Conservation (phyloP, 2,329 filamentous ascomycete genomes). For the Colletotrichum simmondsii region DNA sequence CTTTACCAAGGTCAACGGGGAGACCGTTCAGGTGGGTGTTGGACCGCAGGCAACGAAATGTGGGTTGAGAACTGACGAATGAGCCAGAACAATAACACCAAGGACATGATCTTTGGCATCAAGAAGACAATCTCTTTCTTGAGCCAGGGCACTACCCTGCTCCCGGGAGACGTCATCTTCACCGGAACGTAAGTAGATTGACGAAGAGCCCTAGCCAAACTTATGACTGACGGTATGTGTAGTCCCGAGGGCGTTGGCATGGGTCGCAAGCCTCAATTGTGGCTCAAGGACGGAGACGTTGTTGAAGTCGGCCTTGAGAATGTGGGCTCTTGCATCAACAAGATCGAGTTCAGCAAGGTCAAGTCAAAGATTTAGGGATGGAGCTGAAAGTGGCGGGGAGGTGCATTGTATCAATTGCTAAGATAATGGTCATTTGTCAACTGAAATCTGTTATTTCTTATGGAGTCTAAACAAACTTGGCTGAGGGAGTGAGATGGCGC, state of each 20-base stretch:
- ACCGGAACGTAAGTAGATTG: constrained; percentile 66
- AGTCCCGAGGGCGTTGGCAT: constrained; percentile 78
- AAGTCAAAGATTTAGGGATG: constrained; percentile 40
- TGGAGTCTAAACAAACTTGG: neutral
- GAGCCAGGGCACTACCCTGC: constrained; percentile 69
- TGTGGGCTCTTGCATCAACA: constrained; percentile 70
- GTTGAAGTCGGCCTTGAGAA: constrained; percentile 76
- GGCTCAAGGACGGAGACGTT: constrained; percentile 76
- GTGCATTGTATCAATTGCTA: too few relatives aligned
- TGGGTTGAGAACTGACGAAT: constrained; percentile 1
- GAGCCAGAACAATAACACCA: constrained; percentile 61
- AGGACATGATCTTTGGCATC: constrained; percentile 73
- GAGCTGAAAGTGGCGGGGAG: neutral
- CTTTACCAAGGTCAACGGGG: constrained; percentile 68
- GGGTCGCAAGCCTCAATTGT: constrained; percentile 73
- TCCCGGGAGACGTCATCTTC: constrained; percentile 74
- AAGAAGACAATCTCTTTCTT: constrained; percentile 69
- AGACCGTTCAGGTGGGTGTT: constrained; percentile 60
- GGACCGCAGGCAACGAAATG: neutral
- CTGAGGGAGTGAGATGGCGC: neutral
- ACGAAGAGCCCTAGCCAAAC: neutral
- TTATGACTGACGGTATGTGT: constrained; percentile 7
- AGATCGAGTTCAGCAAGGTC: constrained; percentile 44
- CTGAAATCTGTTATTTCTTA: neutral
- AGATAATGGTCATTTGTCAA: neutral